Percentiles rank a stretch among this genome's conserved stretches.
These are phyloP conservation scores for Trichoderma gracile DNA, from an alignment of 2,329 filamentous ascomycete species.

Conservation along the genomic window DNA sequence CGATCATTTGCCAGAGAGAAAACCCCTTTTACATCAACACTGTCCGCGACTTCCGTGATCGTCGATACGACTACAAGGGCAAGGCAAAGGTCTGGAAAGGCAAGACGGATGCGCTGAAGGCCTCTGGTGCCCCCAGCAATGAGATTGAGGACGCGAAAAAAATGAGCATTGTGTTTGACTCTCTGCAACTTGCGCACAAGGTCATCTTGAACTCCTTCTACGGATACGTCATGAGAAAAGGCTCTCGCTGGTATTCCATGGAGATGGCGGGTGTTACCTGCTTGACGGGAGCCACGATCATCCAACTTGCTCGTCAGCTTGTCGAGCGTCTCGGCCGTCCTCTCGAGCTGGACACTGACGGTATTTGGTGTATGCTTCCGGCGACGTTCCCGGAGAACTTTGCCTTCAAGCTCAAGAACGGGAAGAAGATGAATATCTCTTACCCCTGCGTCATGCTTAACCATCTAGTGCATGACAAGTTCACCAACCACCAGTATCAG, in stretches of 20 bases:
- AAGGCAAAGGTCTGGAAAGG: slow-evolving; percentile 98
- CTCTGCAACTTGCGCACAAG: slow-evolving; percentile 93
- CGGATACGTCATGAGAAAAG: slow-evolving; percentile 98
- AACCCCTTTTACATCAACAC: slow-evolving; percentile 99
- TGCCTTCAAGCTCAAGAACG: slow-evolving; percentile 87
- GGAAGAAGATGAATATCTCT: slow-evolving; percentile 94
- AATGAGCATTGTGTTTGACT: slow-evolving; percentile 97
- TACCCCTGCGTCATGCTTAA: slow-evolving; percentile 99
- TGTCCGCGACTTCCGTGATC: slow-evolving; percentile 92
- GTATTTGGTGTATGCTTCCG: slow-evolving; percentile 99
- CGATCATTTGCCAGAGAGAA: slow-evolving; percentile 96
- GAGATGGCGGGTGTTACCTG: slow-evolving; percentile 99
- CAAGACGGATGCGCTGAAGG: slow-evolving; percentile 85
- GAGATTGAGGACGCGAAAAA: slow-evolving; percentile 96
- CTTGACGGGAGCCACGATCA: slow-evolving; percentile 92
- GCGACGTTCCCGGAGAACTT: slow-evolving; percentile 97
- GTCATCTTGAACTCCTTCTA: slow-evolving; percentile 99
- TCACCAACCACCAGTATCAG: slow-evolving; percentile 98
- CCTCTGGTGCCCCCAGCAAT: slow-evolving; percentile 69
- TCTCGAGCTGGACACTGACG: slow-evolving; percentile 93
- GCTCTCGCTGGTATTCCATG: slow-evolving; percentile 97
- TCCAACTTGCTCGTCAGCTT: slow-evolving; percentile 90
- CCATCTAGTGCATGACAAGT: slow-evolving; percentile 89
- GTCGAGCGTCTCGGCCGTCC: slow-evolving; percentile 92
- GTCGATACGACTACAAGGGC: slow-evolving; percentile 97